Base-by-base conservation (phyloP, 768 basidiomycete genomes). In the Russula foetens region DNA sequence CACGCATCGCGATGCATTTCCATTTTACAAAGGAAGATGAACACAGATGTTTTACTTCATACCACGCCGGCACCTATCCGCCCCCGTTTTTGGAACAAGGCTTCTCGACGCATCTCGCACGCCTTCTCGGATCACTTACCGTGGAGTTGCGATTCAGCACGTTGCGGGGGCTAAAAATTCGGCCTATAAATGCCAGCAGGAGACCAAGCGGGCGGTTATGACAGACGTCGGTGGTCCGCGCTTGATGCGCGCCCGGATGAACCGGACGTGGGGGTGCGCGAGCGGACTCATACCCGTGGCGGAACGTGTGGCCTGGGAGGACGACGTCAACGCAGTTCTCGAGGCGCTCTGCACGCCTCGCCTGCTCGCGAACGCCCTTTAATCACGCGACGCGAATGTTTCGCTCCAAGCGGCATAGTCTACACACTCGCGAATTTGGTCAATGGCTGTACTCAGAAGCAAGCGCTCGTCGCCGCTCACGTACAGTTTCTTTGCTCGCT, bases 101-200 rank as follows among this genome's bases (percentile, higher is more conserved):
- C 0, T 74, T 89, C 0, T 76, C 94, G 57, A 75, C 80, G 1
- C 74, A 88, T 1, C 75, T 95, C 9, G 80, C 85, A 29, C 75
- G 80, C 52, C 73, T 93, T 1, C 71, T 87, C 5, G 70, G 74
- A 28, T 75, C 75, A 9, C 75, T 75, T 0, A 84, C 90, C 60
- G 75, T 79, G 9, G 76, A 78, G 0, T 74, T 93, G 7, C 75
- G 82, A 7, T 69, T 87, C 29, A 92, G 84, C 63, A 83, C 87
- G 0, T 68, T 95, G n/a, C 95, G 93, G 92, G 88, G 87, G 0
- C 72, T 94, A 92, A 91, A 71, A 97, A 95, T 67, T 69, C 91
- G n/a, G 69, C 92, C 2, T 81, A 81, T 69, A 86, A 85, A 67
- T 82, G 84, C 35, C 73, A 72, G 3, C 72, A 75, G n/a, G 76